Evolutionary conservation across 108 stramenopile genomes (phyloP).

Genomic region (Skeletonema potamos): DNA sequence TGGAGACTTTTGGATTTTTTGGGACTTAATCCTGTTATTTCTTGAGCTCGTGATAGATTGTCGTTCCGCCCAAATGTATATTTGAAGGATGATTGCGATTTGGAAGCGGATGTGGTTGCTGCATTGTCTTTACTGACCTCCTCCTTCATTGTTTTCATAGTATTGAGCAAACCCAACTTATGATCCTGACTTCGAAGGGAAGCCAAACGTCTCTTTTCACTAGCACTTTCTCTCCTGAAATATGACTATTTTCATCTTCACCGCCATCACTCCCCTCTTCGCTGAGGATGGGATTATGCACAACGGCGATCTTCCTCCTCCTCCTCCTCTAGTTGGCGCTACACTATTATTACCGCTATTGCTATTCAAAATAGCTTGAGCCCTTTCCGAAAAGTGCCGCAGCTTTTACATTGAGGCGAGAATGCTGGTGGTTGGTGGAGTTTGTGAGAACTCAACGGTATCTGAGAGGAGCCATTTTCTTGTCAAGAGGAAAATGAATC

Average conservation of each 20-base stretch:
- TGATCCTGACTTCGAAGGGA: background rate
- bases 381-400: conserved; percentile 32
- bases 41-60: conserved; percentile 22
- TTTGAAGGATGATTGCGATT: background rate
- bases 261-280: conserved; percentile 11
- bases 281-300: background rate
- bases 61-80: background rate
- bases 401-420: too few species aligned
- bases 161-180: conserved; percentile 2
- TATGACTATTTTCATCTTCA: conserved; percentile 9
- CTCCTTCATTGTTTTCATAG: too few species aligned
- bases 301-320: too few species aligned
- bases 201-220: conserved; percentile 11
- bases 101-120: background rate
- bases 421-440: too few species aligned
- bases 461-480: too few species aligned
- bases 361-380: conserved; percentile 30
- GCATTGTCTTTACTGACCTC: background rate
- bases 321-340: too few species aligned
- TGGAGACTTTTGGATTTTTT: conserved; percentile 5
- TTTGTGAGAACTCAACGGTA: too few species aligned
- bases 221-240: conserved; percentile 37
- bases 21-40: conserved; percentile 8
- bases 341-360: background rate
- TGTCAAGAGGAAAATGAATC: too few species aligned